phyloP scores from a whole-genome alignment of 352 stramenopile genomes.

The Globisporangium cederbergense region DNA sequence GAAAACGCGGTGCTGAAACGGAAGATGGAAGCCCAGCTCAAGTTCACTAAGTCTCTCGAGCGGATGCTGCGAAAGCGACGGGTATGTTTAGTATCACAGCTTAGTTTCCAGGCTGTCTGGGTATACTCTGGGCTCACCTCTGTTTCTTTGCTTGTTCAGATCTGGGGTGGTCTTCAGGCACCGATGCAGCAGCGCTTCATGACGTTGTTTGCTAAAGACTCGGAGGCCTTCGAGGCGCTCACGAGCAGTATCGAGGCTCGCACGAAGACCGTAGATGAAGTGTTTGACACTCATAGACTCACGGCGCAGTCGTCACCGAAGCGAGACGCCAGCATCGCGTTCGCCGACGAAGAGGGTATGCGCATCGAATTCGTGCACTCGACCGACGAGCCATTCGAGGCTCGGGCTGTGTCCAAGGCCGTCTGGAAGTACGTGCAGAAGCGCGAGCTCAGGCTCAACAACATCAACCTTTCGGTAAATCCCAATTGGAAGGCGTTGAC shows the following conservation, averaged over 20 bases:
- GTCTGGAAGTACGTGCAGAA: slow-evolving; percentile 10
- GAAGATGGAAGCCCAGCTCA: slow-evolving; percentile 10
- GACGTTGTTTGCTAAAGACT: slow-evolving; percentile 1
- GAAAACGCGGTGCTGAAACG: slow-evolving; percentile 7
- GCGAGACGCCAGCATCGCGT: neutral
- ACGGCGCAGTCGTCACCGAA: neutral
- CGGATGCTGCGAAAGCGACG: slow-evolving; percentile 12
- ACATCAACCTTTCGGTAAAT: neutral
- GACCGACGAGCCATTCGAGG: neutral
- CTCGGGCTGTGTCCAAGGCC: neutral
- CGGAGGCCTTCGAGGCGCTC: slow-evolving; percentile 5
- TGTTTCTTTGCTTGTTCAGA: neutral
- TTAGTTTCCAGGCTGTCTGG: too few species aligned
- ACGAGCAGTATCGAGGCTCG: neutral
- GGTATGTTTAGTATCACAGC: neutral
- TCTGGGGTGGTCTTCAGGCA: slow-evolving; percentile 6
- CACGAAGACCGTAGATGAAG: neutral
- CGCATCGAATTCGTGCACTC: slow-evolving; percentile 10
- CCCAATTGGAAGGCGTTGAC: too few species aligned
- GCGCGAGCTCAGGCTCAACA: slow-evolving; percentile 2
- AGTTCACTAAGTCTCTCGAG: slow-evolving; percentile 14
- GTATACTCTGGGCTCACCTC: neutral
- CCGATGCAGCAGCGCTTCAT: slow-evolving; percentile 3
- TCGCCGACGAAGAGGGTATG: neutral
- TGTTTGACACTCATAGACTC: neutral